A percentile compares a stretch with the other conserved stretches of the same genome.
Evolutionary conservation across 768 basidiomycete species (phyloP).

Genomic region (Tricholoma matsutake): DNA sequence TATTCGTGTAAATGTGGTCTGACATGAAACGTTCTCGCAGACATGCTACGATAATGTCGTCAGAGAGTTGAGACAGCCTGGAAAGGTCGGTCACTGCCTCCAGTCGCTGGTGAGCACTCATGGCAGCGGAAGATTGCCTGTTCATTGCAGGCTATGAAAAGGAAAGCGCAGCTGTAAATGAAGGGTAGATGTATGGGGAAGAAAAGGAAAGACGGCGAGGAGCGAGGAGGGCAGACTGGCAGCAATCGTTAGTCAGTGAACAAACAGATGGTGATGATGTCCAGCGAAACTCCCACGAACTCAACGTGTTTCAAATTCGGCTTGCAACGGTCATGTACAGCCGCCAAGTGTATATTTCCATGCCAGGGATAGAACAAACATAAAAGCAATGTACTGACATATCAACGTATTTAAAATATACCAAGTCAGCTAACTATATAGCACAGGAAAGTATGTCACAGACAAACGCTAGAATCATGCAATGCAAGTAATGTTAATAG

Average conservation of each 20-base stretch:
- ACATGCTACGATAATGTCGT: conserved; percentile 82
- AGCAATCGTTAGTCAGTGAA: not conserved
- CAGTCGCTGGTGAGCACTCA: conserved; percentile 61
- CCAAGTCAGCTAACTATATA: not conserved
- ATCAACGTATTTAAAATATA: not conserved
- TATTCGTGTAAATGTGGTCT: conserved; percentile 74
- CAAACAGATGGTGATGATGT: not conserved
- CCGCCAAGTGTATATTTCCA: not conserved
- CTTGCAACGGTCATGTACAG: not conserved
- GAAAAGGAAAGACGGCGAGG: not conserved
- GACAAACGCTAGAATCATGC: not conserved
- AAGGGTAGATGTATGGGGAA: not conserved
- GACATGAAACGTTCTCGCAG: conserved; percentile 85
- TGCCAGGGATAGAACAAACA: not conserved
- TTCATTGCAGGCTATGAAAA: conserved; percentile 21
- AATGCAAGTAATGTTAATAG: not conserved
- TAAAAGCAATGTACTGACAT: not conserved
- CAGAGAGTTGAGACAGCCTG: conserved; percentile 61
- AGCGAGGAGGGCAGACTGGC: not conserved
- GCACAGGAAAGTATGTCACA: not conserved
- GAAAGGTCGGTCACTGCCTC: conserved; percentile 73
- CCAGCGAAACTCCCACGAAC: not conserved
- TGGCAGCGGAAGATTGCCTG: conserved; percentile 32
- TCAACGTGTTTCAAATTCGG: not conserved
- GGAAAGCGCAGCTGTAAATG: not conserved